A percentile compares a stretch with the other conserved stretches of the same genome.
phyloP scores from a whole-genome alignment of 441 rosid species.

The Kokia cookei region DNA sequence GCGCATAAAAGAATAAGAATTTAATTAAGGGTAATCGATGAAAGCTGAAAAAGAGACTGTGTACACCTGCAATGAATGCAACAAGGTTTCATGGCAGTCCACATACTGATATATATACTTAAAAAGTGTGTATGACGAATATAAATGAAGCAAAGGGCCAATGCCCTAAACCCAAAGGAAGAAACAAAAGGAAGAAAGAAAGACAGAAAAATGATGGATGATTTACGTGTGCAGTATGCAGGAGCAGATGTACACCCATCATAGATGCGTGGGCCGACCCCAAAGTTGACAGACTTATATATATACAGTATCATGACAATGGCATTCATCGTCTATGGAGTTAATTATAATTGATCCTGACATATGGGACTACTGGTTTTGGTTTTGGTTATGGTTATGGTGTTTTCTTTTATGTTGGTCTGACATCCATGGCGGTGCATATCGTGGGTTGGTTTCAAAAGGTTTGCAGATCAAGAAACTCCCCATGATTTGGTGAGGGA shows the following conservation, averaged over 20 bases:
- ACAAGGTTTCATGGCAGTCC: not conserved
- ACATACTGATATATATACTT: too few relatives aligned
- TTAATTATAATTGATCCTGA: not conserved
- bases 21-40: not conserved
- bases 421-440: too few relatives aligned
- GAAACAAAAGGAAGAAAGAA: too few relatives aligned
- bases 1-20: not conserved
- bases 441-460: too few relatives aligned
- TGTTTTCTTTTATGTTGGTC: too few relatives aligned
- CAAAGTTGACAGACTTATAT: not conserved
- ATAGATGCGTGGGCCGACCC: not conserved
- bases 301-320: not conserved
- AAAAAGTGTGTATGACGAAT: not conserved
- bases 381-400: too few relatives aligned
- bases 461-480: too few relatives aligned
- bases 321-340: not conserved
- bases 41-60: not conserved
- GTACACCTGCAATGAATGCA: not conserved
- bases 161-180: not conserved
- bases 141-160: not conserved
- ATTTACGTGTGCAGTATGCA: slow-evolving; percentile 7
- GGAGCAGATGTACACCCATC: slow-evolving; percentile 7
- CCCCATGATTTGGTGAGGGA: too few relatives aligned
- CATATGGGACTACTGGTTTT: too few relatives aligned
- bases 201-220: not conserved